Conservation (phyloP, 2,329 filamentous ascomycete species). For the Epichloe sp. region DNA sequence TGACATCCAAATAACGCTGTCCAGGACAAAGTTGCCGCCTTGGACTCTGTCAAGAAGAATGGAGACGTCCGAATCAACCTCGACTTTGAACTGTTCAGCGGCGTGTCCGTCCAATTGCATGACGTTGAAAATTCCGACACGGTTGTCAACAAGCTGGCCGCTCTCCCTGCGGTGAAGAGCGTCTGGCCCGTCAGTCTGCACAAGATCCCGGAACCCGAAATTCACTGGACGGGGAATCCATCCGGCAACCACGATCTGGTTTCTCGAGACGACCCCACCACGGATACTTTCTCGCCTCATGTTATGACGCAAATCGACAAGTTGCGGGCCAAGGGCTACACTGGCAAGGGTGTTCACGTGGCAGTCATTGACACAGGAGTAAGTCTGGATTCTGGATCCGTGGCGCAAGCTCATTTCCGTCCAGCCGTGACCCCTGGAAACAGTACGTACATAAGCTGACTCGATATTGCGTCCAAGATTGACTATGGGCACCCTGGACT, state of each 20-base stretch:
- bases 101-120: slow-evolving; percentile 13
- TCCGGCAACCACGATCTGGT: neutral
- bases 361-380: slow-evolving; percentile 13
- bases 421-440: too few species aligned
- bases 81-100: slow-evolving; percentile 14
- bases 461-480: slow-evolving; percentile 21
- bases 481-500: slow-evolving; percentile 47
- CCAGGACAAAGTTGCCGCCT: neutral
- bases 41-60: neutral
- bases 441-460: too few species aligned
- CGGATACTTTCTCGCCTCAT: slow-evolving; percentile 6
- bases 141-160: slow-evolving; percentile 18
- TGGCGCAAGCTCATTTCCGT: neutral
- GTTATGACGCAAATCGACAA: slow-evolving; percentile 8
- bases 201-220: slow-evolving; percentile 2
- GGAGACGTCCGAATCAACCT: slow-evolving; percentile 11
- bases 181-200: slow-evolving; percentile 16
- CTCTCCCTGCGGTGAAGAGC: slow-evolving; percentile 13
- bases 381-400: slow-evolving; percentile 17
- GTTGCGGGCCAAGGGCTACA: slow-evolving; percentile 6
- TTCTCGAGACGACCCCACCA: neutral
- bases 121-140: slow-evolving; percentile 21
- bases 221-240: slow-evolving; percentile 7
- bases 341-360: slow-evolving; percentile 8
- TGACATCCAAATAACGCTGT: neutral